Percentiles rank a stretch among this genome's conserved stretches.
These are phyloP conservation scores for Monosporozyma aerobia DNA, from an alignment of 805 yeast species.

Conservation along the genomic window DNA sequence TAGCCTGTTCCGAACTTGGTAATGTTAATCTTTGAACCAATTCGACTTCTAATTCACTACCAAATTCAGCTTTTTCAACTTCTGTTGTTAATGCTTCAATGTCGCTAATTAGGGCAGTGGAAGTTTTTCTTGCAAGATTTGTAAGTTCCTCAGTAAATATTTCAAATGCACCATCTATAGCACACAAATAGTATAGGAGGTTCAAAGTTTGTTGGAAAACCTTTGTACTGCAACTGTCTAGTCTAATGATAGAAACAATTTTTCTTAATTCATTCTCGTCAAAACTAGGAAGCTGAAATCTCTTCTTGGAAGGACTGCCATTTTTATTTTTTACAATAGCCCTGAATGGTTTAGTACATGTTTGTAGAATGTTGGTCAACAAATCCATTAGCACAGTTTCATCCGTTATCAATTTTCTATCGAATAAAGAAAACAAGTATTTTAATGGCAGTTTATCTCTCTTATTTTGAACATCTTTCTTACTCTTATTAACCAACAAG, in stretches of 20 bases:
- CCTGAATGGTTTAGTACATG: constrained; percentile 64
- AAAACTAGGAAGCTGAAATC: constrained; percentile 48
- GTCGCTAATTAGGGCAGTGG: constrained; percentile 46
- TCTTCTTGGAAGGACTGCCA: constrained; percentile 18
- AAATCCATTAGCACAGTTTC: constrained; percentile 71
- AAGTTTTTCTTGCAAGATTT: constrained; percentile 50
- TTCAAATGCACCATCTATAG: constrained; percentile 49
- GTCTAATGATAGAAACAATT: constrained; percentile 57
- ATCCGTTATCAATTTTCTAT: constrained; percentile 53
- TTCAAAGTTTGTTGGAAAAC: constrained; percentile 79
- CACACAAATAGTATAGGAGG: constrained; percentile 67
- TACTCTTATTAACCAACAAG: constrained; percentile 32
- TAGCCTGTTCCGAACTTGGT: constrained; percentile 80
- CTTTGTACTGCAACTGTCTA: constrained; percentile 76
- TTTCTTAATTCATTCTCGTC: constrained; percentile 52
- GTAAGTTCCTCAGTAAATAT: constrained; percentile 63
- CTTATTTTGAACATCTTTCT: constrained; percentile 29
- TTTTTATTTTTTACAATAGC: constrained; percentile 37
- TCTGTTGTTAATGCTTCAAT: constrained; percentile 41
- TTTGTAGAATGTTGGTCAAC: constrained; percentile 64
- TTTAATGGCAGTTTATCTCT: constrained; percentile 61
- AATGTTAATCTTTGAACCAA: constrained; percentile 62
- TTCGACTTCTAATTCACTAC: constrained; percentile 43
- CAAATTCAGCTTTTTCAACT: constrained; percentile 31
- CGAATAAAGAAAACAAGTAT: constrained; percentile 51